Base-by-base conservation (phyloP, 176 grass and related monocot species). In the Tuctoria greenei region DNA sequence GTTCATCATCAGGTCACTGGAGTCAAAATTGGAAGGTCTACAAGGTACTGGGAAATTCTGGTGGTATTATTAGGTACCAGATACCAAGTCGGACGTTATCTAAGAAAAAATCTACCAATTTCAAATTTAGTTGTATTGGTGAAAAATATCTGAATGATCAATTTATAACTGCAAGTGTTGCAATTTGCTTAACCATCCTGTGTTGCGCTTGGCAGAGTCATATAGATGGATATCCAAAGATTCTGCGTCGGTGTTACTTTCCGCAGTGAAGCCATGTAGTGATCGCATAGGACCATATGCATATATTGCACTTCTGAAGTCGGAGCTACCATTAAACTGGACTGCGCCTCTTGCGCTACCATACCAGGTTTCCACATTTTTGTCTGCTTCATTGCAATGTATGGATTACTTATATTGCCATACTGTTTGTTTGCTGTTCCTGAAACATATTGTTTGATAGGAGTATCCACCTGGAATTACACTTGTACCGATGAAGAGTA, bases 401-500 rank as follows among this genome's bases (percentile, higher is more conserved):
- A 21, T n/a, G 21, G 6, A 65, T 46, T 24, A 45, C 15, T 37
- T 39, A n/a, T 39, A 15, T 18, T 47, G 16, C 45, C 5, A 55
- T 37, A 8, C 0, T 37, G 17, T 36, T 8, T 56, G 15, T 79
- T 47, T 55, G 26, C 5, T 7, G 6, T 54, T 60, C 36, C 75
- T 88, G 63, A 83, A 47, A 20, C 26, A 27, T 46, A 40, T 72
- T 51, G n/a, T 39, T 66, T 68, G 5, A 77, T 73, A 98, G 95
- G 95, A 98, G 54, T 98, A 94, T 24, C 95, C 95, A 67, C 95
- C 95, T 51, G 91, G 88, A 90, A 87, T 98, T 62, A 94, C 55
- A 17, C 75, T 98, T 73, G 76, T 98, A 24, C 95, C 95, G 15
- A 98, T 98, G 95, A 98, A 92, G 86, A 94, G 95, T 67, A 84